These are phyloP conservation scores for Beauveria brongniartii DNA, from an alignment of 2,329 filamentous ascomycete genomes.

Conservation along the genomic window DNA sequence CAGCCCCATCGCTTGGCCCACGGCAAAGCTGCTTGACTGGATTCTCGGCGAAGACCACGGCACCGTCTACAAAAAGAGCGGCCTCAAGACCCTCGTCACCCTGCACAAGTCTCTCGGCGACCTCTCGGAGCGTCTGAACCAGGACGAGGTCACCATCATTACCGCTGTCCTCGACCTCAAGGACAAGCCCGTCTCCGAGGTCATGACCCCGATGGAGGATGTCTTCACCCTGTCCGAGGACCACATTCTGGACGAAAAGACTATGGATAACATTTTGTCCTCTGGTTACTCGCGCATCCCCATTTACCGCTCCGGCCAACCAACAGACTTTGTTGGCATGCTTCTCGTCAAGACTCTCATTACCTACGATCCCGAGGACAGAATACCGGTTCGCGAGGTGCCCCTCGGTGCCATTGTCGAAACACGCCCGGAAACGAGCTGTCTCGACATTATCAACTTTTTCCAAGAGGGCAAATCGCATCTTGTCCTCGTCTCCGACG, in stretches of 20 bases:
- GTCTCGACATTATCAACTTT: slow-evolving; percentile 97
- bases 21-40: slow-evolving; percentile 88
- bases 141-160: slow-evolving; percentile 98
- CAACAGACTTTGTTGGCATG: slow-evolving; percentile 91
- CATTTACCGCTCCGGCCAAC: slow-evolving; percentile 79
- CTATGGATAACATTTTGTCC: slow-evolving; percentile 88
- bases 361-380: slow-evolving; percentile 94
- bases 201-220: slow-evolving; percentile 98
- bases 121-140: slow-evolving; percentile 80
- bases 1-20: slow-evolving; percentile 85
- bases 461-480: slow-evolving; percentile 99
- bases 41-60: slow-evolving; percentile 91
- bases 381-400: slow-evolving; percentile 79
- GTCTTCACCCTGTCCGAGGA: slow-evolving; percentile 97
- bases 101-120: slow-evolving; percentile 87
- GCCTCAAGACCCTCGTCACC: slow-evolving; percentile 90
- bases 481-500: slow-evolving; percentile 92
- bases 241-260: slow-evolving; percentile 82
- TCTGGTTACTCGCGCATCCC: slow-evolving; percentile 95
- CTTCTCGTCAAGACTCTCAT: slow-evolving; percentile 97
- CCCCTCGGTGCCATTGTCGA: slow-evolving; percentile 89
- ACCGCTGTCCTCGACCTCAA: slow-evolving; percentile 93
- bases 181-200: slow-evolving; percentile 86
- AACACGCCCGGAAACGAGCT: slow-evolving; percentile 90
- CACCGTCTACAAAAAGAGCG: slow-evolving; percentile 96